Base-by-base conservation (phyloP, 768 basidiomycete genomes). In the Pleurotus pulmonarius region DNA sequence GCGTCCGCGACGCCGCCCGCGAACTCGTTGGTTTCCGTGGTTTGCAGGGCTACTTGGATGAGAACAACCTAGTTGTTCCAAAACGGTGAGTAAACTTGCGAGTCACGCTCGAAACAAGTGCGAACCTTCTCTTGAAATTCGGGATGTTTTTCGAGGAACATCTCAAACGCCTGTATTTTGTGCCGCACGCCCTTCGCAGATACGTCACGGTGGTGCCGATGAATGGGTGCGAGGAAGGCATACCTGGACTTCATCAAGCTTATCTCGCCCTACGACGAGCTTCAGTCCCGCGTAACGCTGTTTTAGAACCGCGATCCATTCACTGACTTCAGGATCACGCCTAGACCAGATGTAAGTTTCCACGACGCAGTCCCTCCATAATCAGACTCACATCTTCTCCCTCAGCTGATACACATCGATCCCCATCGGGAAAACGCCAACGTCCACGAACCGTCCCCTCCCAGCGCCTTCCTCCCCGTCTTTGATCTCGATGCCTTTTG, bases 371-470 rank as follows among this genome's bases (percentile, higher is more conserved):
- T 4, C 2, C 8, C 45, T 49, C 13, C 8, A 57, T 15, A 45
- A 56, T 69, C 46, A 24, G 37, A 68, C 80, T 39, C 57, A 86
- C 87, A 83, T 86, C 69, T 86, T 86, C 60, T 82, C 77, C 59
- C 82, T 82, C 45, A 93, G 68, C 49, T 81, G 77, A 54, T 71
- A 70, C 4, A 93, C 89, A 64, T 94, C 92, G 56, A 94, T 93
- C 5, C 92, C 91, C 84, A 93, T 92, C 0, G 92, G 89, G 66
- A 92, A 91, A n/a, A 89, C 88, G 1, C 86, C 89, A 12, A 93
- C 90, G 62, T 93, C 89, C 20, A 93, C 87, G 62, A 93, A 91
- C 4, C 86, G 75, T 0, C 83, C 81, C 34, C 74, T 37, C 55
- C 67, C 56, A 39, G 64, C 49, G 56, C 58, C 56, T 38, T 67